These are phyloP conservation scores for Rhizophagus prolifer DNA, from an alignment of 192 early-diverging fungal species.

Conservation along the genomic window DNA sequence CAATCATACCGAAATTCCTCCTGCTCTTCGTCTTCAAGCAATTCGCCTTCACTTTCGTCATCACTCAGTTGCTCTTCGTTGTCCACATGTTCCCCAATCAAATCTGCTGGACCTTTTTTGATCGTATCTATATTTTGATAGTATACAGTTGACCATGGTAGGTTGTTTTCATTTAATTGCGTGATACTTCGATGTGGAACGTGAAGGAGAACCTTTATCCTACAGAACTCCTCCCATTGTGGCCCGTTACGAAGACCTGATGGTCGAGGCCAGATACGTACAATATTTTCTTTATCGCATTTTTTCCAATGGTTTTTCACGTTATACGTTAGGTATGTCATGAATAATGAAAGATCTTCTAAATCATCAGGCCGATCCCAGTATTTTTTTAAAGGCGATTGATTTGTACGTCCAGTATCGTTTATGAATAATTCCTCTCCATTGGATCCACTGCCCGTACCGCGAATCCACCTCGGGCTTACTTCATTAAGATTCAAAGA, in stretches of 20 bases:
- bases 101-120: background rate
- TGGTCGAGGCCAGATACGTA: no score
- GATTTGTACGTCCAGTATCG: background rate
- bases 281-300: background rate
- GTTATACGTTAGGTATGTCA: slow-evolving; percentile 2
- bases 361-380: slow-evolving; percentile 1
- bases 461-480: background rate
- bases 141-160: background rate
- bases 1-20: background rate
- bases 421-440: background rate
- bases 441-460: background rate
- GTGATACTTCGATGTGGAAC: no score
- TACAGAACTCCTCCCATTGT: slow-evolving; percentile 17
- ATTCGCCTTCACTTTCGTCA: background rate
- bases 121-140: background rate
- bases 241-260: background rate
- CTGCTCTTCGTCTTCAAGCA: slow-evolving; percentile 3
- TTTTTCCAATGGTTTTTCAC: background rate
- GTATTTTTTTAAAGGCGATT: slow-evolving; percentile 6
- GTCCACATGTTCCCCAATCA: background rate
- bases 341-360: slow-evolving; percentile 19
- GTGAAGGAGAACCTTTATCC: background rate
- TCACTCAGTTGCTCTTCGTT: background rate
- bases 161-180: background rate
- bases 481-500: slow-evolving; percentile 11